Base-by-base conservation (phyloP, 345 rosid species). In the Viola odorata region DNA sequence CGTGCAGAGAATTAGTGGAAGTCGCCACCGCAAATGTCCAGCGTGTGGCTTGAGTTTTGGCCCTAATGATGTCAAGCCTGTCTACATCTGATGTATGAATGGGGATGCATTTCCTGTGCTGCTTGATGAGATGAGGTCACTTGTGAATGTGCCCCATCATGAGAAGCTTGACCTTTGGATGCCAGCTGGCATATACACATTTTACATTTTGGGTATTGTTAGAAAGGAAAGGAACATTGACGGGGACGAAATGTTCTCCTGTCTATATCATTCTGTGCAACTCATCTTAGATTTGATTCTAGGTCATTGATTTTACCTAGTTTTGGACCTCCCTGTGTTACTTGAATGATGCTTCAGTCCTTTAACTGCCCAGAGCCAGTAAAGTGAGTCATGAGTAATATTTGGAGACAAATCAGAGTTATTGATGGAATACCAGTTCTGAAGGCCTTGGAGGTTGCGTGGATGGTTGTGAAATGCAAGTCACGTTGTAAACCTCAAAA, bases 1-100 rank as follows among this genome's bases (percentile, higher is more conserved):
- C 69, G 81, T 95, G 40, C 95, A 85, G 71, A 91, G 75, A 73
- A 76, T 86, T 53, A 69, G 64, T 12, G 96, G 73, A 79, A 84
- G 81, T 60, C 85, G 98, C 38, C 95, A 86, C 53, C 85, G 95
- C 61, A 95, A 91, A 72, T 95, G 97, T 69, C 96, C 96, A 9
- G 77, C 74, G 4, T 95, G 99, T 64, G 73, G 83, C 13, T 80
- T 88, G 49, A 91, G 88, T 79, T 91, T 95, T 60, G 95, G 99
- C 53, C 73, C 77, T 14, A 95, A 88, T 54, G 97, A 95, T 60
- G 94, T 95, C 45, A 94, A 86, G 63, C 97, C 96, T 70, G 96
- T 94, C 68, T 95, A 95, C 68, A 91, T 95, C 70, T 95, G 85
- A 88, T 36, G 2, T 32, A 32, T 5, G 8, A 23, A 45, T 9